Conservation (phyloP, 352 stramenopile species). For the Phytophthora cryptogea region DNA sequence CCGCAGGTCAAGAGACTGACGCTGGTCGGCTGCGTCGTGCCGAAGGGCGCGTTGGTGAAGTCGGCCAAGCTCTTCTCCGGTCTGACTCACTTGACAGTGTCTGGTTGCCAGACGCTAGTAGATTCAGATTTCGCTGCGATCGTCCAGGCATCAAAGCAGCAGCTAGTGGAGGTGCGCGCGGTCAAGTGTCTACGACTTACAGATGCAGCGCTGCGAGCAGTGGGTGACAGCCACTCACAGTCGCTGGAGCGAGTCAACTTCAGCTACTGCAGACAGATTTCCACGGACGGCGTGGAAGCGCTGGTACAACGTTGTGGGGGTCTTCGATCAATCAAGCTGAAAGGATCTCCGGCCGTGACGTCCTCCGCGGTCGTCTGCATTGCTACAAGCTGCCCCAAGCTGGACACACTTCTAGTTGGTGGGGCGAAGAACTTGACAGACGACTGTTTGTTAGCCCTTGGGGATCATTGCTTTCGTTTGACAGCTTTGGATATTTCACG, state of each 20-base stretch:
- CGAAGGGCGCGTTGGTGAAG: slow-evolving; percentile 35
- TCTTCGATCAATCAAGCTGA: slow-evolving; percentile 52
- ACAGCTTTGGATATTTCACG: slow-evolving; percentile 56
- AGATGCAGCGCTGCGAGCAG: slow-evolving; percentile 35
- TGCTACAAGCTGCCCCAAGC: slow-evolving; percentile 34
- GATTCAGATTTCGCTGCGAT: slow-evolving; percentile 50
- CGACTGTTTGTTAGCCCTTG: slow-evolving; percentile 43
- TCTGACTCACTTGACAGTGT: slow-evolving; percentile 54
- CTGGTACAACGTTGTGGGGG: slow-evolving; percentile 34
- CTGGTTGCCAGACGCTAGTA: slow-evolving; percentile 55
- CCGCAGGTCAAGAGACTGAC: slow-evolving; percentile 40
- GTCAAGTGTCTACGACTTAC: slow-evolving; percentile 63
- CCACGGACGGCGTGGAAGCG: slow-evolving; percentile 34
- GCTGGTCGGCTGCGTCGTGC: slow-evolving; percentile 55
- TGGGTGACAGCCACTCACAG: slow-evolving; percentile 33
- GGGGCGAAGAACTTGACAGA: slow-evolving; percentile 57
- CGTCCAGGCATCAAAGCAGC: slow-evolving; percentile 36
- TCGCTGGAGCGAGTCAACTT: slow-evolving; percentile 56
- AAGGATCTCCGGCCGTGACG: slow-evolving; percentile 59
- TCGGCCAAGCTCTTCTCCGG: slow-evolving; percentile 36
- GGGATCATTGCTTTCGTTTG: slow-evolving; percentile 42
- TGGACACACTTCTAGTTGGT: slow-evolving; percentile 50
- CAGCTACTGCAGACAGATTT: slow-evolving; percentile 63
- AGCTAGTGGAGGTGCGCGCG: slow-evolving; percentile 48
- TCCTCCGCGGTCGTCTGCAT: slow-evolving; percentile 42